These are phyloP conservation scores for Avena atlantica DNA, from an alignment of 176 grass and related monocot genomes.

Conservation along the genomic window DNA sequence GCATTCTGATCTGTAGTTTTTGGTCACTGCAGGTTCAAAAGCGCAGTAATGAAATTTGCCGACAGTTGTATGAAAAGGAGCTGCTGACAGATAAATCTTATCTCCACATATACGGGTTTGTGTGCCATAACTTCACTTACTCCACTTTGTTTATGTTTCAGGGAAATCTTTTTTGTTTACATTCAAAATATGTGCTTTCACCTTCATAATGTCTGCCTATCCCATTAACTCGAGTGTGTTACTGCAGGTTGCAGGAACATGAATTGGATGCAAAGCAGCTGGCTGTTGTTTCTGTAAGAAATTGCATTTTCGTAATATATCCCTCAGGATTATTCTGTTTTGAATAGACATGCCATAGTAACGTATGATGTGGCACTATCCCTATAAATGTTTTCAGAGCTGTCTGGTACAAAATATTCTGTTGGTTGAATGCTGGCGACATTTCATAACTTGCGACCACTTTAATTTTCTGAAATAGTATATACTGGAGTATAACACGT, in stretches of 20 bases:
- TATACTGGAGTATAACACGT: not conserved
- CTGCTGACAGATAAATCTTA: slow-evolving; percentile 87
- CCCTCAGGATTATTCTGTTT: slow-evolving; percentile 9
- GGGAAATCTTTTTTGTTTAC: slow-evolving; percentile 16
- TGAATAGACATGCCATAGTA: slow-evolving; percentile 29
- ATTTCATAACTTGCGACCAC: slow-evolving; percentile 1
- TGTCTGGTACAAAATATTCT: slow-evolving; percentile 12
- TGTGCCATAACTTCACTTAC: slow-evolving; percentile 6
- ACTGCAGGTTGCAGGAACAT: slow-evolving; percentile 77
- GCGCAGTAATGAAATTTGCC: slow-evolving; percentile 85
- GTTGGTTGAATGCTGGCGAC: not conserved
- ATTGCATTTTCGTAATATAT: slow-evolving; percentile 36
- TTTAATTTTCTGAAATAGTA: slow-evolving; percentile 1
- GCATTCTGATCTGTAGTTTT: slow-evolving; percentile 29
- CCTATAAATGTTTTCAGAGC: not conserved
- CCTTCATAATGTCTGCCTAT: slow-evolving; percentile 24
- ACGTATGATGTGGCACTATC: not conserved
- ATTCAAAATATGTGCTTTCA: slow-evolving; percentile 16
- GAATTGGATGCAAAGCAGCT: slow-evolving; percentile 79
- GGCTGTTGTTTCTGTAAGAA: slow-evolving; percentile 80
- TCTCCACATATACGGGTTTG: slow-evolving; percentile 88
- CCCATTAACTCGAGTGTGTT: slow-evolving; percentile 30
- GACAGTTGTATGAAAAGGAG: slow-evolving; percentile 94
- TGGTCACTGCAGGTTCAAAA: slow-evolving; percentile 70
- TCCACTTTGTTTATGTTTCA: not conserved